These are phyloP conservation scores for Wickerhamomyces hampshirensis DNA, from an alignment of 805 yeast species.

Conservation along the genomic window DNA sequence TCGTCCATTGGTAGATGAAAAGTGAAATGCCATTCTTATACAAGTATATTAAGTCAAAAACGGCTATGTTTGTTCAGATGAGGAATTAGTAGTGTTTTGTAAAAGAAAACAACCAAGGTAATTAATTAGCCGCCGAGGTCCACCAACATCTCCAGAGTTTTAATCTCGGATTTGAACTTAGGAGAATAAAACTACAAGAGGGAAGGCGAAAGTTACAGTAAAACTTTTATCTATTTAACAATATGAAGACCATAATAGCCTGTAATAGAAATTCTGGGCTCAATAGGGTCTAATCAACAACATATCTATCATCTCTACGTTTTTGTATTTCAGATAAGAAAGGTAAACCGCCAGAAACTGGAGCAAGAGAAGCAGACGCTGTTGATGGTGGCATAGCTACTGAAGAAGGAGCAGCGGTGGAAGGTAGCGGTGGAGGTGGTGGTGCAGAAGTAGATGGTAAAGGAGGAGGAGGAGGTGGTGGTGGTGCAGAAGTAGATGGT, in stretches of 20 bases:
- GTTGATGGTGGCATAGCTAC: slow-evolving; percentile 17
- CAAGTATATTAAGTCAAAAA: too few species aligned
- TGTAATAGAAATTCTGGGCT: not conserved
- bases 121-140: too few species aligned
- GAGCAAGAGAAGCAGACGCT: slow-evolving; percentile 6
- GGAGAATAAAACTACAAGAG: too few species aligned
- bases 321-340: slow-evolving; percentile 47
- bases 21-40: too few species aligned
- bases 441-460: slow-evolving; percentile 21
- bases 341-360: slow-evolving; percentile 38
- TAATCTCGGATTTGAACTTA: too few species aligned
- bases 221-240: not conserved
- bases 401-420: slow-evolving; percentile 8
- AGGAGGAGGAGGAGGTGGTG: slow-evolving; percentile 18
- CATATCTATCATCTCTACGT: slow-evolving; percentile 42
- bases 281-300: slow-evolving; percentile 32
- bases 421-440: slow-evolving; percentile 7
- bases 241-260: not conserved
- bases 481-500: slow-evolving; percentile 15
- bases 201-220: too few species aligned
- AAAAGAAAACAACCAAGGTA: too few species aligned
- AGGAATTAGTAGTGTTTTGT: too few species aligned
- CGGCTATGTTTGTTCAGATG: too few species aligned
- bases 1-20: too few species aligned
- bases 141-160: too few species aligned